Percentiles rank a stretch among this genome's conserved stretches.
Evolutionary conservation across 495 filamentous ascomycete genomes (phyloP).

Genomic region (Trichoderma erinaceum): DNA sequence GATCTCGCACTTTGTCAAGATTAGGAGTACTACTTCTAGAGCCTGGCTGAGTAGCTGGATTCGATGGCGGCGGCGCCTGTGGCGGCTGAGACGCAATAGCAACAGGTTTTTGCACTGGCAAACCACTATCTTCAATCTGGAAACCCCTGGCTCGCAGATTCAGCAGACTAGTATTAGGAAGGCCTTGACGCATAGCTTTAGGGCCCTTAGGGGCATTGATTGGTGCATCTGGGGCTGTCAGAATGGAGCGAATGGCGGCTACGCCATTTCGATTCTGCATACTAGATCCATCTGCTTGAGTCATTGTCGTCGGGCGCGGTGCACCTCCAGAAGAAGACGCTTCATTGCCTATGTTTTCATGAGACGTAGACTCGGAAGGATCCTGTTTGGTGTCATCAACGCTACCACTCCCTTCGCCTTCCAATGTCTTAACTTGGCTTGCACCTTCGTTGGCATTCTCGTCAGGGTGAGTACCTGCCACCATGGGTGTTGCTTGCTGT

Average conservation of each 20-base stretch:
- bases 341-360: slow-evolving; percentile 1
- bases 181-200: slow-evolving; percentile 84
- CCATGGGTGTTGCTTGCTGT: slow-evolving; percentile 17
- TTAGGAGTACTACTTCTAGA: slow-evolving; percentile 39
- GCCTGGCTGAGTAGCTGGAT: slow-evolving; percentile 15
- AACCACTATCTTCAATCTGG: slow-evolving; percentile 34
- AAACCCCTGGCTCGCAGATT: slow-evolving; percentile 45
- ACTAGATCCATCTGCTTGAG: neutral
- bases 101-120: slow-evolving; percentile 28
- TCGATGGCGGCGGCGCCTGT: slow-evolving; percentile 5
- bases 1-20: slow-evolving; percentile 26
- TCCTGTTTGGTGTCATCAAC: slow-evolving; percentile 30
- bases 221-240: slow-evolving; percentile 39
- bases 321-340: neutral
- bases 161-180: slow-evolving; percentile 65
- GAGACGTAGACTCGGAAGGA: neutral
- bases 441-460: slow-evolving; percentile 13
- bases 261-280: slow-evolving; percentile 9
- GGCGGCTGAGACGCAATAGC: slow-evolving; percentile 24
- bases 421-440: neutral
- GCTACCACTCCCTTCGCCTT: slow-evolving; percentile 14
- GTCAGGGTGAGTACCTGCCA: slow-evolving; percentile 12
- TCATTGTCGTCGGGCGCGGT: neutral
- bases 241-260: slow-evolving; percentile 14
- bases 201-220: slow-evolving; percentile 80